Percentiles rank a stretch among this genome's conserved stretches.
These are phyloP conservation scores for Neostapfia colusana DNA, from an alignment of 176 grass and related monocot species.

Conservation along the genomic window DNA sequence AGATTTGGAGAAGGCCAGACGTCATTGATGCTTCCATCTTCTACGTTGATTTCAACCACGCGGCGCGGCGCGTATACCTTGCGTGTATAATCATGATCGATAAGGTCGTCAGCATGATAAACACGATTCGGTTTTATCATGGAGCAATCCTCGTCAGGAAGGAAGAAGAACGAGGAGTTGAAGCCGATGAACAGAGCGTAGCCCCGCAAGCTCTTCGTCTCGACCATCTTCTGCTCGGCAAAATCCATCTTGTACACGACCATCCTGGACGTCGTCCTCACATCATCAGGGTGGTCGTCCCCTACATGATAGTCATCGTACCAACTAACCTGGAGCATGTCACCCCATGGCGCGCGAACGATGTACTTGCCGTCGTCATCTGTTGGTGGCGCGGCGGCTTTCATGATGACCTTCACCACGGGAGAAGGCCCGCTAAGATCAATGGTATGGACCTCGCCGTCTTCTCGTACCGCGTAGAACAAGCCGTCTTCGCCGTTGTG, in stretches of 20 bases:
- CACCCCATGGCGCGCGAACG: neutral
- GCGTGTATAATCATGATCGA: neutral
- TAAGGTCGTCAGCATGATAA: neutral
- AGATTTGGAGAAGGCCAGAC: neutral
- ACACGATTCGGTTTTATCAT: neutral
- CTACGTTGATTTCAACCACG: neutral
- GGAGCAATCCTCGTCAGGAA: neutral
- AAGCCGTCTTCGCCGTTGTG: neutral
- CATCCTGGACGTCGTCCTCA: neutral
- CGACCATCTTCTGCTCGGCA: neutral
- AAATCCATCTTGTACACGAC: neutral
- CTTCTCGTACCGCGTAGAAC: neutral
- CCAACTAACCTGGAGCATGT: neutral
- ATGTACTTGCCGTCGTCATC: neutral
- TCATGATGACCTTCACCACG: neutral
- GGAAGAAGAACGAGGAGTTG: neutral
- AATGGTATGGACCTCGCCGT: neutral
- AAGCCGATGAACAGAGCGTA: neutral
- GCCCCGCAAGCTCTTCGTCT: neutral
- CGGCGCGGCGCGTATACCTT: neutral
- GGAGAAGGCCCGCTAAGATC: neutral
- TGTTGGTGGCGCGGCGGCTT: neutral
- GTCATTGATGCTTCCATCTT: neutral
- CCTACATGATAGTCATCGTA: neutral
- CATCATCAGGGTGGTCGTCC: neutral